Conservation (phyloP, 2,329 filamentous ascomycete species). For the Pseudohalonectria lignicola region DNA sequence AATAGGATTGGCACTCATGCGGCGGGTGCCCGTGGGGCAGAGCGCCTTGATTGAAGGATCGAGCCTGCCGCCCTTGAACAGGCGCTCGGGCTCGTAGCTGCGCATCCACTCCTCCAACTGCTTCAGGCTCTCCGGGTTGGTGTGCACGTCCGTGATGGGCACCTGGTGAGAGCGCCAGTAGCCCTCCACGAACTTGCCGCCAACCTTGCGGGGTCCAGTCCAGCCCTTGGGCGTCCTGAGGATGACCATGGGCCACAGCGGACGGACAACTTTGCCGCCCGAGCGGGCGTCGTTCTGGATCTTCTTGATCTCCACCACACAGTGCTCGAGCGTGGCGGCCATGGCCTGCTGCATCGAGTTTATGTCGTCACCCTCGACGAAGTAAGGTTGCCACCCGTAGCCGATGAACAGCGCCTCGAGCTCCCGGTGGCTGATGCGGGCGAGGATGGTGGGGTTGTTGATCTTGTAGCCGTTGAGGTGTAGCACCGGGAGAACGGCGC, state of each 20-base stretch:
- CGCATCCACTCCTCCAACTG: constrained; percentile 68
- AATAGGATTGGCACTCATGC: constrained; percentile 71
- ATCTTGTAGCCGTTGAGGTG: constrained; percentile 82
- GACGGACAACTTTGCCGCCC: constrained; percentile 57
- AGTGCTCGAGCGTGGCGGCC: constrained; percentile 65
- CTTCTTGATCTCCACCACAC: constrained; percentile 55
- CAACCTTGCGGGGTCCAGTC: constrained; percentile 63
- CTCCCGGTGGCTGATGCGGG: constrained; percentile 64
- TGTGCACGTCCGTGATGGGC: constrained; percentile 58
- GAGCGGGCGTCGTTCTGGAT: constrained; percentile 64
- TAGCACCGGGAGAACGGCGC: constrained; percentile 65
- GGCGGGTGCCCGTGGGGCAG: constrained; percentile 51
- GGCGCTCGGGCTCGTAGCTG: constrained; percentile 60
- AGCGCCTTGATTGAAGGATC: constrained; percentile 51
- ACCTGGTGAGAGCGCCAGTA: constrained; percentile 74
- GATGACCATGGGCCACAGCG: constrained; percentile 69
- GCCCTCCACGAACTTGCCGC: constrained; percentile 60
- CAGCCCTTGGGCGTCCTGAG: constrained; percentile 71
- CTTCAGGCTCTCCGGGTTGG: constrained; percentile 55
- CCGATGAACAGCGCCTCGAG: constrained; percentile 58
- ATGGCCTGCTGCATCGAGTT: constrained; percentile 74
- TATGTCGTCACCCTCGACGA: constrained; percentile 65
- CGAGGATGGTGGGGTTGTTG: constrained; percentile 66
- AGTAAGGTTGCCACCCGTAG: constrained; percentile 72
- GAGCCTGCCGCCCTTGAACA: constrained; percentile 56